Evolutionary conservation across 2,329 filamentous ascomycete species (phyloP), one percentile per base, ranked within the genome.

Genomic region (Penicillium corylophilum): DNA sequence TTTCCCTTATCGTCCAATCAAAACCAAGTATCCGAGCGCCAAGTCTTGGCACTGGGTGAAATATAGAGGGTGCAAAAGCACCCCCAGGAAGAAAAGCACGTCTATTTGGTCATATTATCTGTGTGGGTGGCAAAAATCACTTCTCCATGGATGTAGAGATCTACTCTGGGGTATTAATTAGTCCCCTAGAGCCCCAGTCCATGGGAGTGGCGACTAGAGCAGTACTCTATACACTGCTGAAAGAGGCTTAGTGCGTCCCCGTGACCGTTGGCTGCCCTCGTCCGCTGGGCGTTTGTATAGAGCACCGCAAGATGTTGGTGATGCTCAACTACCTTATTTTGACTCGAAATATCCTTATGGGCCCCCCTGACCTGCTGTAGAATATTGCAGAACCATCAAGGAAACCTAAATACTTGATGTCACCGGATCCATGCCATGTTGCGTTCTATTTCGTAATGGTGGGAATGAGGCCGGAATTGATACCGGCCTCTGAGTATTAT

Each of bases 401-500:
- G 46, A 51, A 53, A 50, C 35, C 52, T 43, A 39, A 41, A 46
- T 26, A 38, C 39, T 50, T 39, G 54, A 56, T 51, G 55, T 63
- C 55, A 60, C 50, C 50, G 44, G 59, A 51, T 64, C 61, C 64
- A 64, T 63, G 59, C 56, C 41, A 50, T 60, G 53, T 59, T 51
- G 38, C 53, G 61, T 58, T 66, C 63, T 64, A 50, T 71, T 70
- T 66, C 63, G 70, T 72, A 71, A 71, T 73, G 62, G 59, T 60
- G 62, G 55, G 56, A 59, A 57, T 60, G 70, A 74, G 72, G 72
- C 72, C 72, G 72, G 72, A 71, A 75, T 74, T 70, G 64, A 72
- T 74, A 70, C 73, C 73, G 72, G 72, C 72, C 72, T 73, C 71
- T 61, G 56, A 64, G 57, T 57, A 64, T 73, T 74, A 74, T 74